These are phyloP conservation scores for Nakaseomyces nivariensis DNA, from an alignment of 1,139 yeast species.

Conservation along the genomic window DNA sequence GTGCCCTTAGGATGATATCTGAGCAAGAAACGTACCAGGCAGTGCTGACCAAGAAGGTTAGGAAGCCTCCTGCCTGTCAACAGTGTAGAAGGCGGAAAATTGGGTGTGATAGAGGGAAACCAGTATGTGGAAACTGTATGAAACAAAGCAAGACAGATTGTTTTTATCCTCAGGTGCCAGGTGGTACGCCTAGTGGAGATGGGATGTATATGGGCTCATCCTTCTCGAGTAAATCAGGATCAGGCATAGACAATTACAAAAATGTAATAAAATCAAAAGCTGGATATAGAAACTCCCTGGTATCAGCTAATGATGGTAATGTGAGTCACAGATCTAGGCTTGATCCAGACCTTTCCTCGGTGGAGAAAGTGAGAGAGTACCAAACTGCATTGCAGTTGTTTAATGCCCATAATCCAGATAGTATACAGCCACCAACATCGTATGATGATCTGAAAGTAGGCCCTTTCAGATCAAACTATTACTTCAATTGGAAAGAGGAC, in stretches of 20 bases:
- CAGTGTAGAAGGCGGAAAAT: conserved; percentile 42
- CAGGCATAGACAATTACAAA: not conserved
- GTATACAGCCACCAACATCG: conserved; percentile 7
- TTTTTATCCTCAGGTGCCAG: conserved; percentile 26
- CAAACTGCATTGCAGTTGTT: conserved; percentile 17
- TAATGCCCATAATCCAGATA: conserved; percentile 11
- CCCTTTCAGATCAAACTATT: conserved; percentile 11
- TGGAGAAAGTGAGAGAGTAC: conserved; percentile 17
- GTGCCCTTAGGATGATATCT: not conserved
- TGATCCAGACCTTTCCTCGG: conserved; percentile 13
- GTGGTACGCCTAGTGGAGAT: conserved; percentile 8
- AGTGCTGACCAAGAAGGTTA: conserved; percentile 12
- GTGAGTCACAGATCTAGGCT: not conserved
- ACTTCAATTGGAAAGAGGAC: conserved; percentile 15
- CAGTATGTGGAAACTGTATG: conserved; percentile 43
- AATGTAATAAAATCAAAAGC: not conserved
- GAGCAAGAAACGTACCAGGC: not conserved
- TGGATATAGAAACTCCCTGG: not conserved
- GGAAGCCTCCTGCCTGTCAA: conserved; percentile 34
- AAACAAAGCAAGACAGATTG: conserved; percentile 29
- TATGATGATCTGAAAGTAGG: conserved; percentile 2
- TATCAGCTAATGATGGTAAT: not conserved
- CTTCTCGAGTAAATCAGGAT: not conserved
- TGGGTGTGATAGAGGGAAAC: conserved; percentile 51
- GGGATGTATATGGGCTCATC: not conserved